phyloP scores from a whole-genome alignment of 2,329 filamentous ascomycete genomes.

The Clonostachys sp. region DNA sequence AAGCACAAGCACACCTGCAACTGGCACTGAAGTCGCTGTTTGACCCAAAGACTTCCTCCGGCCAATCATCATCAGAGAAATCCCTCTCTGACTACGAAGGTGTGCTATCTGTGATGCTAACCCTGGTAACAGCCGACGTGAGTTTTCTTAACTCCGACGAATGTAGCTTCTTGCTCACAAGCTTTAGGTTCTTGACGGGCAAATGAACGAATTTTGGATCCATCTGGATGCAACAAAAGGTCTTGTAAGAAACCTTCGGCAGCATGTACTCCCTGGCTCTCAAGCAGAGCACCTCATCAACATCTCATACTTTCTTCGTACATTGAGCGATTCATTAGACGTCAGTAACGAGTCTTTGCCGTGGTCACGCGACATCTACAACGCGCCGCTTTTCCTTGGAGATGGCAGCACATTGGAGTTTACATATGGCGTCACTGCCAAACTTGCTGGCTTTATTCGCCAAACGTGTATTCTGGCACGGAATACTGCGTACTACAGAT shows the following conservation, averaged over 20 bases:
- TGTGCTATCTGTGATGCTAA: conserved; percentile 5
- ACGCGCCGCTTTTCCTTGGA: background rate
- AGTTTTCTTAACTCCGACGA: too few relatives aligned
- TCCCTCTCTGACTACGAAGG: background rate
- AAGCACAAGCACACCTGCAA: conserved; percentile 3
- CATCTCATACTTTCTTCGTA: conserved; percentile 2
- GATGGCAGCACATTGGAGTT: conserved; percentile 1
- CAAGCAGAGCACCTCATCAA: conserved; percentile 4
- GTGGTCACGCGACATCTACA: too few relatives aligned
- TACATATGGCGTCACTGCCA: conserved; percentile 4
- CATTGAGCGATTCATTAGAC: conserved; percentile 2
- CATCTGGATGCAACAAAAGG: conserved; percentile 3
- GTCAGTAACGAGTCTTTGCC: background rate
- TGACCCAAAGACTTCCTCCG: too few relatives aligned
- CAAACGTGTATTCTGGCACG: conserved; percentile 1
- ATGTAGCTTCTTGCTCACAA: too few relatives aligned
- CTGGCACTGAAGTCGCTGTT: background rate
- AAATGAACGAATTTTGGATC: conserved; percentile 7
- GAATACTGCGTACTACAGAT: conserved; percentile 2
- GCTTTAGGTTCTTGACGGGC: conserved; percentile 1
- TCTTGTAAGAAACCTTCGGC: background rate
- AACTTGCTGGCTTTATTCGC: conserved; percentile 1
- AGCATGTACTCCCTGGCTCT: background rate
- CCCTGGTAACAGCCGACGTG: conserved; percentile 4
- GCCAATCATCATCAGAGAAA: background rate